Percentiles rank a stretch among this genome's conserved stretches.
These are phyloP conservation scores for Sisymbrium altissimum DNA, from an alignment of 345 rosid genomes.

Conservation along the genomic window DNA sequence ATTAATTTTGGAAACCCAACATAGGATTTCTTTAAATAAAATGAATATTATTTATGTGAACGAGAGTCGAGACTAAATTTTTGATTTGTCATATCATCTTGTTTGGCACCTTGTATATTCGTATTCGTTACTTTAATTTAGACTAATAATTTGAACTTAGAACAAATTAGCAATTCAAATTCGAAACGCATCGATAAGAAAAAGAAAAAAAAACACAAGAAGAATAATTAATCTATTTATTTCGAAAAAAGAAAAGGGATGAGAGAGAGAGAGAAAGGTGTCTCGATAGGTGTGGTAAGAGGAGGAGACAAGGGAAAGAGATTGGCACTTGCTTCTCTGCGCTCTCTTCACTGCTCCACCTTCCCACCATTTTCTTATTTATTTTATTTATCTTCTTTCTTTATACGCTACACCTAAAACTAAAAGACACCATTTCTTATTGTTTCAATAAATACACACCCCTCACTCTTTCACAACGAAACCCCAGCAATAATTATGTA, in stretches of 20 bases:
- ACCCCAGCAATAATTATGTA: neutral
- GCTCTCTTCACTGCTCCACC: slow-evolving; percentile 8
- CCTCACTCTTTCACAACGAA: neutral
- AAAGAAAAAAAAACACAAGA: too few species aligned
- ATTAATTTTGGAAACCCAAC: neutral
- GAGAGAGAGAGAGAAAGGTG: neutral
- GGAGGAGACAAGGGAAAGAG: slow-evolving; percentile 37
- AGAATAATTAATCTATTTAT: neutral
- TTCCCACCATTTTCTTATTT: neutral
- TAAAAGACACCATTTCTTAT: neutral
- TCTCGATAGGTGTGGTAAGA: slow-evolving; percentile 33
- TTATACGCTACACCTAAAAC: neutral
- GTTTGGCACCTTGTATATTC: neutral
- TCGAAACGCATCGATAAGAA: slow-evolving; percentile 9
- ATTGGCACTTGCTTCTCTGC: slow-evolving; percentile 33
- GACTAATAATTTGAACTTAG: neutral
- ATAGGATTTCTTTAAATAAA: neutral
- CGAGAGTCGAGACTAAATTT: neutral
- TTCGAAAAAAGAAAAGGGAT: neutral
- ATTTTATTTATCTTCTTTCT: neutral
- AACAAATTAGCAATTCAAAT: slow-evolving; percentile 21
- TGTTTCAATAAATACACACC: neutral
- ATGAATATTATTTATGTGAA: neutral
- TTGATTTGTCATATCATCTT: neutral
- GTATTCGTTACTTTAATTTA: neutral